These are phyloP conservation scores for Rosellinia necatrix DNA, from an alignment of 2,329 filamentous ascomycete species.

Conservation along the genomic window DNA sequence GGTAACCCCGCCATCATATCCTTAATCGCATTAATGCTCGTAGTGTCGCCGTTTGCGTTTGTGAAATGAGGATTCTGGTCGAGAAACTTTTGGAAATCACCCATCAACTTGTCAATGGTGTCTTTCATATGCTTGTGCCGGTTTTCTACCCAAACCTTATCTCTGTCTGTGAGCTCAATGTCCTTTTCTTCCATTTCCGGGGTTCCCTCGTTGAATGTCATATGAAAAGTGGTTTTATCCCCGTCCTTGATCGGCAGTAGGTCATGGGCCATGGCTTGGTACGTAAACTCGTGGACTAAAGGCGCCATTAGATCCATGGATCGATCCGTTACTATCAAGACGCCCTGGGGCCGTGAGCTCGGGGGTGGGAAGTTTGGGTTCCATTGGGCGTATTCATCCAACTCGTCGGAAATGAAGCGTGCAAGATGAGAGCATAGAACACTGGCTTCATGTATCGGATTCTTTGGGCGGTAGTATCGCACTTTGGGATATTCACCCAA, in stretches of 20 bases:
- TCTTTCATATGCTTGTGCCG: slow-evolving; percentile 97
- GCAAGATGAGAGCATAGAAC: slow-evolving; percentile 88
- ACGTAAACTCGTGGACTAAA: slow-evolving; percentile 93
- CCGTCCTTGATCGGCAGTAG: slow-evolving; percentile 85
- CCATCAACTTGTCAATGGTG: slow-evolving; percentile 89
- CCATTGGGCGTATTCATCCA: slow-evolving; percentile 86
- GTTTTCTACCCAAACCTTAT: slow-evolving; percentile 94
- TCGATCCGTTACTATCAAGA: slow-evolving; percentile 85
- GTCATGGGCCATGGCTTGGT: slow-evolving; percentile 98
- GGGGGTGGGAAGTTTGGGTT: slow-evolving; percentile 83
- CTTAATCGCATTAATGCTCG: slow-evolving; percentile 87
- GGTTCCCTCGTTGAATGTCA: slow-evolving; percentile 75
- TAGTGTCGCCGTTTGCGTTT: slow-evolving; percentile 69
- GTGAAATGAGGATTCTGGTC: slow-evolving; percentile 91
- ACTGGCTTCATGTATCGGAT: slow-evolving; percentile 80
- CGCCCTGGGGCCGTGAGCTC: slow-evolving; percentile 76
- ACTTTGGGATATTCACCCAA: slow-evolving; percentile 94
- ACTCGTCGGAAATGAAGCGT: slow-evolving; percentile 86
- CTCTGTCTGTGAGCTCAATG: slow-evolving; percentile 87
- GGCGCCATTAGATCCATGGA: slow-evolving; percentile 92
- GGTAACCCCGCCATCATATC: slow-evolving; percentile 96
- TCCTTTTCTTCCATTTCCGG: slow-evolving; percentile 79
- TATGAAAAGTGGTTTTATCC: slow-evolving; percentile 86
- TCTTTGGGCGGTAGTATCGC: slow-evolving; percentile 81
- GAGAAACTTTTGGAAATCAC: slow-evolving; percentile 91